Evolutionary conservation across 2,329 filamentous ascomycete genomes (phyloP), one percentile per base, ranked within the genome.

Genomic region (Epichloe festucae): DNA sequence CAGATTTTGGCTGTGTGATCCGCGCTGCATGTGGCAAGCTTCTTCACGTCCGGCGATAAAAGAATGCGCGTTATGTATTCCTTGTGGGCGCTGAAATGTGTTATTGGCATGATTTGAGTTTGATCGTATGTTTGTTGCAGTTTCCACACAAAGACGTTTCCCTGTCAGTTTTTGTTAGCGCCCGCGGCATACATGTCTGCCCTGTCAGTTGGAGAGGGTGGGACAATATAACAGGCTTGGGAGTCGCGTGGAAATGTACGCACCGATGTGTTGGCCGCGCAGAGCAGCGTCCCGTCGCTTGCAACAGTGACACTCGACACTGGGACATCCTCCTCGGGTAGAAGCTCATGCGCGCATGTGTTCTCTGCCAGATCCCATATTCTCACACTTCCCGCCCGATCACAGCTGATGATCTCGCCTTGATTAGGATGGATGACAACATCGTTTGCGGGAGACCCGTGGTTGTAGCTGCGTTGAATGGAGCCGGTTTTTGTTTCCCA

Each of bases 351-450:
- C 0, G 87, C 90, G 73, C 93, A 98, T 62, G 89, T 94, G 65
- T 96, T 97, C 76, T 97, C 90, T 8, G 89, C 89, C 52, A 98
- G 70, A 63, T 98, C 93, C 93, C 93, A 98, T 56, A 98, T 87
- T 41, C 91, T 78, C 54, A 98, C 89, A 66, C 89, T 95, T 46
- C 93, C 93, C 46, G 86, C 84, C 36, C 91, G 82, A 66, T 98
- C 93, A 66, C 91, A 96, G 66, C 88, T 95, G 63, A 98, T 95
- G 55, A 98, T 85, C 72, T 98, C 93, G 54, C 91, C 93, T 72
- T 98, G 93, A 65, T 98, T 98, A 0, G 93, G 93, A 67, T 98
- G 93, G 52, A 98, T 98, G n/a, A 97, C 93, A 8, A 98, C 93
- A 67, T 98, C 93, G 63, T 96, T 98, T 49, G 91, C 93, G 0